A percentile compares a stretch with the other conserved stretches of the same genome.
These are phyloP conservation scores for Coemansia sp. DNA, from an alignment of 192 early-diverging fungal species.

Conservation along the genomic window DNA sequence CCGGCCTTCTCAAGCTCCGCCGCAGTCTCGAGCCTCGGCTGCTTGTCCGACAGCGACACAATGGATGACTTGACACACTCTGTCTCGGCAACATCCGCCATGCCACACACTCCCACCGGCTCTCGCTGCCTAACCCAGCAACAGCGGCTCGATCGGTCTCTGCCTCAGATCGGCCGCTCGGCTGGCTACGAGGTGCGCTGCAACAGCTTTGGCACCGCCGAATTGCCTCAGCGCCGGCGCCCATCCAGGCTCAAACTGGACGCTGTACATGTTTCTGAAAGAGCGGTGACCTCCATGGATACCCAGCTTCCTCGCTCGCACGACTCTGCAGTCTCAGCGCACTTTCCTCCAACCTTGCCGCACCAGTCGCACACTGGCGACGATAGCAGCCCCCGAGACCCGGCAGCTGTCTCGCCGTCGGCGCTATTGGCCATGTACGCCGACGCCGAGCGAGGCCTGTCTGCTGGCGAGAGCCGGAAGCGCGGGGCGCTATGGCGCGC, in stretches of 20 bases:
- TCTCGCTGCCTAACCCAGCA: background rate
- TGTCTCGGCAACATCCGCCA: background rate
- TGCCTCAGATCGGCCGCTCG: slow-evolving; percentile 4
- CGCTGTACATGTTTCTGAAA: background rate
- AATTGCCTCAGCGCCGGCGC: slow-evolving; percentile 17
- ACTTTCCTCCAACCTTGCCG: background rate
- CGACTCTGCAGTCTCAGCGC: background rate
- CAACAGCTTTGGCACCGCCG: background rate
- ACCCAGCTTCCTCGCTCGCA: background rate
- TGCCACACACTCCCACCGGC: background rate
- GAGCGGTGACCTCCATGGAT: background rate
- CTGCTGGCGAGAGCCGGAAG: slow-evolving; percentile 28
- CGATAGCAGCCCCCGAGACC: background rate
- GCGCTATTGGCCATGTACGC: background rate
- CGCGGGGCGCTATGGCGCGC: slow-evolving; percentile 49
- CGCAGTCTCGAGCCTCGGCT: slow-evolving; percentile 2
- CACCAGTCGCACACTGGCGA: background rate
- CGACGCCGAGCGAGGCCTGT: background rate
- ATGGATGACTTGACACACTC: background rate
- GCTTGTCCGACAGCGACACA: slow-evolving; percentile 20
- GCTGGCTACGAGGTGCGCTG: slow-evolving; percentile 1
- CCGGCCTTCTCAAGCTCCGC: slow-evolving; percentile 18
- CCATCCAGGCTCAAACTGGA: slow-evolving; percentile 17
- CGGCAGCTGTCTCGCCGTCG: slow-evolving; percentile 6
- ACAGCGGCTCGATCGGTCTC: slow-evolving; percentile 10